Evolutionary conservation across 1,139 yeast species (phyloP), one percentile per base, ranked within the genome.

Genomic region (Spathaspora sp.): DNA sequence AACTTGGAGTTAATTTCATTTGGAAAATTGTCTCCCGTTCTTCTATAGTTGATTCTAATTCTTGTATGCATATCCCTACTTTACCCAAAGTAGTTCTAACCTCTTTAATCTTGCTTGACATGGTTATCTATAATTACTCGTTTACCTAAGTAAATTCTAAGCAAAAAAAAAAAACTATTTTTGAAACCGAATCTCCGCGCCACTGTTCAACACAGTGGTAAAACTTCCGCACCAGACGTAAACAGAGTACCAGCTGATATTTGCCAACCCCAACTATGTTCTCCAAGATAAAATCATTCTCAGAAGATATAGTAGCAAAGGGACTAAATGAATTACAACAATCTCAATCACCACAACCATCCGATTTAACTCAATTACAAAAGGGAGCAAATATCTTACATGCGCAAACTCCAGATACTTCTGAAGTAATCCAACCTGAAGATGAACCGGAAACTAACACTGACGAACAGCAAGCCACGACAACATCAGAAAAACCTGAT

Each of bases 211-310:
- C 37, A 33, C 38, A 23, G 38, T 20, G 23, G 23, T 20, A 20
- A 20, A 20, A 20, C 7, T 20, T 20, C 23, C 23, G 23, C 23
- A 20, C 23, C 23, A 20, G 23, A 20, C 23, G 15, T 29, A 29
- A 13, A 13, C 34, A 29, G n/a, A n/a, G n/a, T n/a, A n/a, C n/a
- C n/a, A n/a, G n/a, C n/a, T n/a, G n/a, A n/a, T n/a, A n/a, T n/a
- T n/a, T n/a, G n/a, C n/a, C n/a, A n/a, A n/a, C n/a, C n/a, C n/a
- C 37, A 15, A 18, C 18, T 20, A 67, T 67, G 72, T 66, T 67
- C 56, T 63, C 62, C 29, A 62, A 67, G 50, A 51, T 67, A 4
- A 87, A 86, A 68, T 84, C 82, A 56, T 69, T 89, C 43, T 75
- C 89, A 2, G 80, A 73, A 50, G 80, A 74, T 51, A 75, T 74